A percentile compares a stretch with the other conserved stretches of the same genome.
Conservation (phyloP, 2,329 filamentous ascomycete genomes). For the Alternaria sp. region DNA sequence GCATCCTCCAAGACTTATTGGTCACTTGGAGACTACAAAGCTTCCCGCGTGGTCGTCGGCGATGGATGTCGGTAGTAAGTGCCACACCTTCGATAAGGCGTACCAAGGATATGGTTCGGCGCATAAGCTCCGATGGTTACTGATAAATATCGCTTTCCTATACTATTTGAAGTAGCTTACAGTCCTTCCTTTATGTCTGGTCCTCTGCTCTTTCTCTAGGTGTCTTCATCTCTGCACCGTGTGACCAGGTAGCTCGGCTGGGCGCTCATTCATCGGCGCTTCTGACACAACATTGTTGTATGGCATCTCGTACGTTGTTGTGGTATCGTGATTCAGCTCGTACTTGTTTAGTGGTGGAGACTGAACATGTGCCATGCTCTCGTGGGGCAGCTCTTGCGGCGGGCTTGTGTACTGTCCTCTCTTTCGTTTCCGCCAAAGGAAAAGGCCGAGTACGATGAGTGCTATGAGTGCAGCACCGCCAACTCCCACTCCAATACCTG, state of each 20-base stretch:
- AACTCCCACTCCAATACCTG: constrained; percentile 29
- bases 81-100: background rate
- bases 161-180: background rate
- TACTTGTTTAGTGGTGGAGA: constrained; percentile 10
- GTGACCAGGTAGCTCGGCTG: constrained; percentile 17
- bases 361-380: background rate
- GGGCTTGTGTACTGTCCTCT: constrained; percentile 8
- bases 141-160: background rate
- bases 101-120: background rate
- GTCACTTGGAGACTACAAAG: background rate
- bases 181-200: background rate
- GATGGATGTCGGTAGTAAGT: constrained; percentile 4
- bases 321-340: constrained; percentile 23
- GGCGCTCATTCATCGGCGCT: constrained; percentile 16
- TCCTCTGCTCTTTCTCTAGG: background rate
- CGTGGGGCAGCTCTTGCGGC: background rate
- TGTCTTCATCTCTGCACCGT: background rate
- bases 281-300: constrained; percentile 15
- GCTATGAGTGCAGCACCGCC: constrained; percentile 30
- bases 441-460: constrained; percentile 75
- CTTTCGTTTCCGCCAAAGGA: constrained; percentile 29
- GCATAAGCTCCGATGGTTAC: background rate
- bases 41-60: background rate
- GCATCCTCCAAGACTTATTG: constrained; percentile 1
- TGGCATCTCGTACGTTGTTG: constrained; percentile 29